phyloP scores from a whole-genome alignment of 78 protist species.

The Polysphondylium violaceum region DNA sequence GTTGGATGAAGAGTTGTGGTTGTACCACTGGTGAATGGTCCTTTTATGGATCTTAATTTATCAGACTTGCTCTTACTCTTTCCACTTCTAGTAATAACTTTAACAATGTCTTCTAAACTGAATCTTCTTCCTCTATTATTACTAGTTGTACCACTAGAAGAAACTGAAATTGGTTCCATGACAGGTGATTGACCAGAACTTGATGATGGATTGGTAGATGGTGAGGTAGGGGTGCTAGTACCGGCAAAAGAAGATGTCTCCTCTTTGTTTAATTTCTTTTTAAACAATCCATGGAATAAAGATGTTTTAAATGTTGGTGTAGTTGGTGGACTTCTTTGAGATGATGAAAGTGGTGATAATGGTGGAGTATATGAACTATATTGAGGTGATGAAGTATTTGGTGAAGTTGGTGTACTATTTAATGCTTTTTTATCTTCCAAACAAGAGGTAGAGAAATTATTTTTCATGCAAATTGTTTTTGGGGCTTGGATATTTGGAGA shows the following conservation, averaged over 20 bases:
- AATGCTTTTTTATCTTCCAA: conserved; percentile 23
- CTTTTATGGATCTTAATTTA: conserved; percentile 44
- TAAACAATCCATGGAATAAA: conserved; percentile 59
- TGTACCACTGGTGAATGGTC: conserved; percentile 54
- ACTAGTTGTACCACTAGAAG: no score
- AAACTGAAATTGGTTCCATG: conserved; percentile 11
- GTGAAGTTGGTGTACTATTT: conserved; percentile 6
- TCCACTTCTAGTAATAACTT: conserved; percentile 9
- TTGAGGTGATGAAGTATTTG: background rate
- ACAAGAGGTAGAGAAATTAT: background rate
- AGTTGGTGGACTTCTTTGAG: conserved; percentile 38
- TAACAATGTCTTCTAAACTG: conserved; percentile 54
- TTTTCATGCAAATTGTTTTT: no score
- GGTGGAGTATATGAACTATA: conserved; percentile 12
- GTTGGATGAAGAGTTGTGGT: conserved; percentile 26
- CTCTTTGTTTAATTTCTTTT: background rate
- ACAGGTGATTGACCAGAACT: background rate
- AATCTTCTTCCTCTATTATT: conserved; percentile 47
- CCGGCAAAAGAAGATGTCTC: background rate
- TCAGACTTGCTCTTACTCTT: background rate
- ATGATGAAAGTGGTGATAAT: conserved; percentile 3
- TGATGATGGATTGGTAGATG: background rate
- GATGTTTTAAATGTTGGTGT: conserved; percentile 20
- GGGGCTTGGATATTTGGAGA: no score
- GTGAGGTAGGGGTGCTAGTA: background rate